Evolutionary conservation across 1,139 yeast species (phyloP).

Genomic region (Taphrina confusa): DNA sequence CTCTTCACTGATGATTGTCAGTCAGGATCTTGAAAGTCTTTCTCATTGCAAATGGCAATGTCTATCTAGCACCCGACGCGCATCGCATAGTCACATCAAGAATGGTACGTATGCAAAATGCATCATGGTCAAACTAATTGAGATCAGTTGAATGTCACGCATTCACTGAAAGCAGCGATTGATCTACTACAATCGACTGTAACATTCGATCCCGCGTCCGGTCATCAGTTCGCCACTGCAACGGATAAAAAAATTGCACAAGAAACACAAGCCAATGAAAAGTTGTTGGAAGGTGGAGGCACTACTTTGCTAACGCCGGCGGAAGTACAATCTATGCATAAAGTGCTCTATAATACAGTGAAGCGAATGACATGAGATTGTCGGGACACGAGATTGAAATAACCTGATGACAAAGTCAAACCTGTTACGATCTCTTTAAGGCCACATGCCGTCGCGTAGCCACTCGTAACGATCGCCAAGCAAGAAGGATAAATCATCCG

Average conservation of each 20-base stretch:
- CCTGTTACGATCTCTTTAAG: no score
- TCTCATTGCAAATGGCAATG: constrained; percentile 86
- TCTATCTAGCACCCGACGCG: constrained; percentile 81
- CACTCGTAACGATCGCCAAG: constrained; percentile 10
- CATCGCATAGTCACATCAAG: constrained; percentile 60
- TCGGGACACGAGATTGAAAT: no score
- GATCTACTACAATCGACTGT: not conserved
- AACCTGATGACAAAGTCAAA: no score
- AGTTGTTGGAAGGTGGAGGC: not conserved
- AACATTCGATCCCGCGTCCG: constrained; percentile 9
- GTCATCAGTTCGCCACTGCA: not conserved
- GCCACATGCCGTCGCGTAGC: constrained; percentile 7
- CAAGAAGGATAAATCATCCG: constrained; percentile 4
- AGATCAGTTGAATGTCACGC: constrained; percentile 3
- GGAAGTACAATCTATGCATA: constrained; percentile 20
- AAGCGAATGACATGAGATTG: constrained; percentile 1
- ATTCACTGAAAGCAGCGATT: constrained; percentile 5
- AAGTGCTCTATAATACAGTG: constrained; percentile 13
- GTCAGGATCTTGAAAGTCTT: constrained; percentile 65
- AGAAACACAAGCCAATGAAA: not conserved
- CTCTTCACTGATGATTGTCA: not conserved
- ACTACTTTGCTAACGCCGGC: not conserved
- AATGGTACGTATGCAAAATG: constrained; percentile 42
- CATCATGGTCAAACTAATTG: not conserved
- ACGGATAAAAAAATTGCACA: not conserved